Evolutionary conservation across 352 stramenopile species (phyloP).

Genomic region (Globisporangium yorkense): DNA sequence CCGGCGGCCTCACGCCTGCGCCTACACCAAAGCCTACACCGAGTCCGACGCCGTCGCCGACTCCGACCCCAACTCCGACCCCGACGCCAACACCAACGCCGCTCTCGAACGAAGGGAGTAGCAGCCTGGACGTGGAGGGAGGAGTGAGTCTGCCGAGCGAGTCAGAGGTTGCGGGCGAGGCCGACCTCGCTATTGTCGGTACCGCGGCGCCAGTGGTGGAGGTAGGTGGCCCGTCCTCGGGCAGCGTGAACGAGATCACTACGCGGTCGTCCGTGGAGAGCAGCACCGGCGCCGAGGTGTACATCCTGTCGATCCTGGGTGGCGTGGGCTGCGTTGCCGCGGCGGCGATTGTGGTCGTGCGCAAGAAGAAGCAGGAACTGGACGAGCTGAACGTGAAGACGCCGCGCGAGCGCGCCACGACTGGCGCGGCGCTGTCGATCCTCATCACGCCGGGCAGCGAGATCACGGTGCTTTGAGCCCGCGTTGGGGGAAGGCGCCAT

Average conservation of each 20-base stretch:
- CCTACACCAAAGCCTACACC: constrained; percentile 20
- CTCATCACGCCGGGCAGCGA: constrained; percentile 50
- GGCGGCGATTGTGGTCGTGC: constrained; percentile 47
- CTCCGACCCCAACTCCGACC: constrained; percentile 22
- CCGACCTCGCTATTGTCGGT: background rate
- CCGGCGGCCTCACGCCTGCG: constrained; percentile 9
- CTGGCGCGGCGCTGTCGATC: constrained; percentile 20
- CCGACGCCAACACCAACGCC: constrained; percentile 13
- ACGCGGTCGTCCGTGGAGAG: constrained; percentile 16
- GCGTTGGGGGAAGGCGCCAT: background rate
- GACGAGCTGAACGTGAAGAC: constrained; percentile 60
- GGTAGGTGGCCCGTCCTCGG: constrained; percentile 11
- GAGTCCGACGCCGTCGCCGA: constrained; percentile 21
- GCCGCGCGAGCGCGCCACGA: constrained; percentile 23
- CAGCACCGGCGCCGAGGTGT: constrained; percentile 17
- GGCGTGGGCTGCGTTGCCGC: constrained; percentile 40
- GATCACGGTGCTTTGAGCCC: constrained; percentile 25
- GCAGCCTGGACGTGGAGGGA: background rate
- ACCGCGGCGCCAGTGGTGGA: constrained; percentile 1
- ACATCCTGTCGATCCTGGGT: constrained; percentile 29
- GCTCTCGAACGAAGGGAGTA: constrained; percentile 13
- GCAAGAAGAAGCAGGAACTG: constrained; percentile 61
- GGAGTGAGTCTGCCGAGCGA: background rate
- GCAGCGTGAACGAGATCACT: constrained; percentile 18
- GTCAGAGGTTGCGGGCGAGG: constrained; percentile 9